phyloP scores from a whole-genome alignment of 306 rosid genomes.

The Quercus rubra region DNA sequence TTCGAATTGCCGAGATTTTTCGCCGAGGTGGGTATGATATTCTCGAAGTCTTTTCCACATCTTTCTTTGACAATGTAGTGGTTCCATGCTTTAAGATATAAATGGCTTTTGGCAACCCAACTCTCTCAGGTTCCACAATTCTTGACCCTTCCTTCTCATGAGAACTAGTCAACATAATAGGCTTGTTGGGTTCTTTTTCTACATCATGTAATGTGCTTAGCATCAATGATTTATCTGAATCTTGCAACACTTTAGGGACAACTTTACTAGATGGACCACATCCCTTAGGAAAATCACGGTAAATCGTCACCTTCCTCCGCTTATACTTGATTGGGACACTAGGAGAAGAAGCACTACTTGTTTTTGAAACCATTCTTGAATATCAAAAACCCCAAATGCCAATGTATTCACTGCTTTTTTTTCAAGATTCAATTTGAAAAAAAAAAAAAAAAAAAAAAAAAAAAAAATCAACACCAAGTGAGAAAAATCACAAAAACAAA shows the following conservation, averaged over 20 bases:
- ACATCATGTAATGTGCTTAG: background rate
- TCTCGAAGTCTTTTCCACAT: background rate
- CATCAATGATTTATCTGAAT: background rate
- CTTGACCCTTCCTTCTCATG: background rate
- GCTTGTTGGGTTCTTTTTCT: background rate
- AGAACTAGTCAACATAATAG: too few relatives aligned
- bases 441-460: background rate
- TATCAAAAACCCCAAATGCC: background rate
- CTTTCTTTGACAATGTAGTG: background rate
- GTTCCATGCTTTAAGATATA: background rate
- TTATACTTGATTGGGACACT: background rate
- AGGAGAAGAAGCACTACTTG: background rate
- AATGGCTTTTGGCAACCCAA: background rate
- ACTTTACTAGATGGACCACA: too few relatives aligned
- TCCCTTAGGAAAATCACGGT: too few relatives aligned
- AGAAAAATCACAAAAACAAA: background rate
- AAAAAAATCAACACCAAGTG: background rate
- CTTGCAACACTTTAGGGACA: background rate
- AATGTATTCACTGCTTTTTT: background rate
- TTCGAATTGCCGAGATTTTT: background rate
- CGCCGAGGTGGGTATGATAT: background rate
- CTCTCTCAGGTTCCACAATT: background rate
- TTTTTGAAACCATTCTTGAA: background rate
- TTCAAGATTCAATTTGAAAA: background rate
- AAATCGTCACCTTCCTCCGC: background rate